Evolutionary conservation across 1,139 yeast species (phyloP), one percentile per base, ranked within the genome.

Genomic region (Suhomyces coccinellae): DNA sequence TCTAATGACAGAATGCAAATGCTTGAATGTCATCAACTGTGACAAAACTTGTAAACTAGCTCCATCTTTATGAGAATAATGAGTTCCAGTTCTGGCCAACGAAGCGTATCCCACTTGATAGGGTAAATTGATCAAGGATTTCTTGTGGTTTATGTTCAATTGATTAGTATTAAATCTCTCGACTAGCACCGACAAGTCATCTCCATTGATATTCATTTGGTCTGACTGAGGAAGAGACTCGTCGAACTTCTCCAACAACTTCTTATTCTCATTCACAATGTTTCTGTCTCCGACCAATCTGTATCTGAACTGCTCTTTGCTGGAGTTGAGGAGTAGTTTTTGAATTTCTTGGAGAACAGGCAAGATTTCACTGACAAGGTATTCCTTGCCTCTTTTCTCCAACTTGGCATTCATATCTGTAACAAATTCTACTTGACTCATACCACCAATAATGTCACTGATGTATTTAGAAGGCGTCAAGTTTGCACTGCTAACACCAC

Each of bases 31-130:
- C 53, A 91, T 67, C 45, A 93, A 65, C 56, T 87, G 95, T 1
- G 97, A 78, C 43, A 93, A 72, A 0, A 93, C 81, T 62, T 89
- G 96, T 40, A 93, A 74, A 1, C 90, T 75, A 0, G 98, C 96
- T 35, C 96, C 91, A 52, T 91, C 97, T 43, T 73, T 69, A 44
- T 83, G 77, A 3, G 75, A 66, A 59, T 88, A 90, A 3, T 82
- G 74, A 3, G 87, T 82, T 33, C 96, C 96, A 13, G 69, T 59
- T 32, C 82, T 66, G 0, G 90, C 85, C 33, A 82, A 71, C 1
- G 96, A 85, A 0, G 95, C 78, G 58, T 89, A 93, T 35, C 89
- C 86, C 7, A 91, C 96, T 59, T 89, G 97, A 67, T 87, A 89
- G 24, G 98, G 98, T 49, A 93, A 73, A 49, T 83, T 74, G 43